phyloP scores from a whole-genome alignment of 164 flowering plant genomes.

The Stephania japonica region DNA sequence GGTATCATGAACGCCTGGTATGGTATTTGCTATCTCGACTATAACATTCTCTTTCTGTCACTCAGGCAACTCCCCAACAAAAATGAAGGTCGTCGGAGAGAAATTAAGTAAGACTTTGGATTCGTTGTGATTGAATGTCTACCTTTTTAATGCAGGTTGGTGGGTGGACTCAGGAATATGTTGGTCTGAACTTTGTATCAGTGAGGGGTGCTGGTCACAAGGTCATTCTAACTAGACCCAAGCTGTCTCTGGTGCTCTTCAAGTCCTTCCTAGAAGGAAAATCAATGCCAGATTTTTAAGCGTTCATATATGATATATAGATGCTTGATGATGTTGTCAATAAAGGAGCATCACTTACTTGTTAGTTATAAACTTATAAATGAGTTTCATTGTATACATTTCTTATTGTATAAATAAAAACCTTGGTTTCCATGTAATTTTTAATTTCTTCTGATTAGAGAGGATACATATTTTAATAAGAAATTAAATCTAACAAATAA shows the following conservation, averaged over 20 bases:
- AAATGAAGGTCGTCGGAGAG: not conserved
- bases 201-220: conserved; percentile 99
- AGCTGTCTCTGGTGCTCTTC: conserved; percentile 7
- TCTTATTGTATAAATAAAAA: too few relatives aligned
- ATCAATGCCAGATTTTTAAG: conserved; percentile 3
- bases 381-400: too few relatives aligned
- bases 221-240: conserved; percentile 40
- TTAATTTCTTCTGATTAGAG: too few relatives aligned
- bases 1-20: conserved; percentile 94
- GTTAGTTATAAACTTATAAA: too few relatives aligned
- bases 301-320: not conserved
- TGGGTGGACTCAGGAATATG: conserved; percentile 83
- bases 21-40: not conserved
- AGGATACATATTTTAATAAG: too few relatives aligned
- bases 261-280: conserved; percentile 7
- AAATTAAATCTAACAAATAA: too few relatives aligned
- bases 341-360: not conserved
- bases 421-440: too few relatives aligned
- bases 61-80: not conserved
- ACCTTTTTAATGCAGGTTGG: conserved; percentile 54
- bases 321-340: not conserved
- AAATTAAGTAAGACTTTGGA: not conserved
- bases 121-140: not conserved
- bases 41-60: not conserved
- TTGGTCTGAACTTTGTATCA: conserved; percentile 66